Percentiles rank a stretch among this genome's conserved stretches.
phyloP scores from a whole-genome alignment of 257 asterid genomes.

The Voacanga thouarsii region DNA sequence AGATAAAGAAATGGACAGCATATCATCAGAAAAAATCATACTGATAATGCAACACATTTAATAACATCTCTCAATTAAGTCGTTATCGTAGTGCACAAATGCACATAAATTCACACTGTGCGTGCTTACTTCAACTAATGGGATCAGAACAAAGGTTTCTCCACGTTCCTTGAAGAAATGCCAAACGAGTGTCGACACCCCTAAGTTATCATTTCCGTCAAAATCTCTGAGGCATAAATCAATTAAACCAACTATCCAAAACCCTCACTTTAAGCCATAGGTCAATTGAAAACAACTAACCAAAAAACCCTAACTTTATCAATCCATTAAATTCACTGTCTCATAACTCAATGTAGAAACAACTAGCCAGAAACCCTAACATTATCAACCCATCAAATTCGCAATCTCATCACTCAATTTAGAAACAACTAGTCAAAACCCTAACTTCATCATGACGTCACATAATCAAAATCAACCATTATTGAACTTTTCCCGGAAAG shows the following conservation, averaged over 20 bases:
- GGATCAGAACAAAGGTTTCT: background rate
- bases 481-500: background rate
- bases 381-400: background rate
- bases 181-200: background rate
- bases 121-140: background rate
- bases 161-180: background rate
- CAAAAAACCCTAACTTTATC: slow-evolving; percentile 9
- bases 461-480: background rate
- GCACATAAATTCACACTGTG: background rate
- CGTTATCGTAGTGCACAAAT: background rate
- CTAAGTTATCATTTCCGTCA: background rate
- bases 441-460: slow-evolving; percentile 5
- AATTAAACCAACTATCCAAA: background rate
- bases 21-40: background rate
- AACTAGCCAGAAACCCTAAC: slow-evolving; percentile 4
- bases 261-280: slow-evolving; percentile 1
- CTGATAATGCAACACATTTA: background rate
- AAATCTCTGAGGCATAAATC: background rate
- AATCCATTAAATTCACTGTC: background rate
- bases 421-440: background rate
- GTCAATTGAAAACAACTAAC: background rate
- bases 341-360: background rate
- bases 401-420: background rate
- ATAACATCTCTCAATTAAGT: background rate
- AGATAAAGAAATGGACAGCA: background rate